phyloP scores from a whole-genome alignment of 345 rosid species.

The Erucastrum elatum region DNA sequence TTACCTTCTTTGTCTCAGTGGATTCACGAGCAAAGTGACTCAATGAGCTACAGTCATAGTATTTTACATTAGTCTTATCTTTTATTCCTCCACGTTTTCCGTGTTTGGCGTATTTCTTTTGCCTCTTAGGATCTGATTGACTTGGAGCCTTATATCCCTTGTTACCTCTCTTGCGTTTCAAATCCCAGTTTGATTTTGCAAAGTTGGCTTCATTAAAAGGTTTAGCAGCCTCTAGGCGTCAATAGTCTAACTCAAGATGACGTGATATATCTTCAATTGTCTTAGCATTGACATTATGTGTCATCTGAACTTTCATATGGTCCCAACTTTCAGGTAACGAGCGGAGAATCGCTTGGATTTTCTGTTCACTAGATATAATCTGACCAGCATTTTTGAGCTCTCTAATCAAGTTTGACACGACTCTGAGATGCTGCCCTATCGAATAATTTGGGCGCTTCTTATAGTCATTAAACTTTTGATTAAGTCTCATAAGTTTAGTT shows the following conservation, averaged over 20 bases:
- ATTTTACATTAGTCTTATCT: slow-evolving; percentile 7
- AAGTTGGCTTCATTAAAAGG: neutral
- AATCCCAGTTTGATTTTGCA: neutral
- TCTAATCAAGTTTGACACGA: neutral
- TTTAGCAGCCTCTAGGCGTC: neutral
- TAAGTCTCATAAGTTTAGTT: slow-evolving; percentile 1
- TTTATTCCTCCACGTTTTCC: neutral
- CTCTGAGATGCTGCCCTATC: neutral
- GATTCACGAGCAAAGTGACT: slow-evolving; percentile 22
- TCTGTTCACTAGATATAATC: neutral
- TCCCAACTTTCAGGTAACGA: neutral
- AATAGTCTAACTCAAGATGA: slow-evolving; percentile 25
- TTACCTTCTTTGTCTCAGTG: slow-evolving; percentile 9
- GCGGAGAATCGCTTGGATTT: neutral
- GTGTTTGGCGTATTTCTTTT: neutral
- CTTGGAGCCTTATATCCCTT: neutral
- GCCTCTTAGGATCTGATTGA: neutral
- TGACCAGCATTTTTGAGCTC: neutral
- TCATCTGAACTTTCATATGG: slow-evolving; percentile 5
- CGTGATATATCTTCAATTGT: neutral
- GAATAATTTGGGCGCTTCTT: neutral
- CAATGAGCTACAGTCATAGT: neutral
- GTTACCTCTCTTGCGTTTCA: neutral
- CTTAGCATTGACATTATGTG: neutral
- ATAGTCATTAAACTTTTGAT: neutral